Conservation (phyloP, 441 rosid species). For the Flueggea neowawraea region DNA sequence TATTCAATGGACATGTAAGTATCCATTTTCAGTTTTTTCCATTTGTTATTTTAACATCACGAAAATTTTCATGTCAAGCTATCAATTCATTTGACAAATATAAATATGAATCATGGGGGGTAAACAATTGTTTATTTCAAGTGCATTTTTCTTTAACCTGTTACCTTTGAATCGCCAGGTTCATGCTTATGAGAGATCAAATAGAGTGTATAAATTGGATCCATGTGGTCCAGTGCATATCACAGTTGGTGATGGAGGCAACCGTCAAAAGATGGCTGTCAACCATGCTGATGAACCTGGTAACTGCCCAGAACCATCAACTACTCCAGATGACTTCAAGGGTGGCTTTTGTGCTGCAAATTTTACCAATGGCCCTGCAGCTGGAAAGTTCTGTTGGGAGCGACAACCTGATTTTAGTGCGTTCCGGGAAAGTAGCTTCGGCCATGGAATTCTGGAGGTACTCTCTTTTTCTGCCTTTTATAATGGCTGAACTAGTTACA, state of each 20-base stretch:
- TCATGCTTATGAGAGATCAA: constrained; percentile 60
- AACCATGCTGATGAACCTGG: constrained; percentile 54
- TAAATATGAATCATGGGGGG: too few species aligned
- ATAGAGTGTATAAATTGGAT: constrained; percentile 49
- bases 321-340: constrained; percentile 34
- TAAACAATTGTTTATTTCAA: too few species aligned
- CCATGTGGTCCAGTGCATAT: constrained; percentile 53
- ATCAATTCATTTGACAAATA: too few species aligned
- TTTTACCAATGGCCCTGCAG: constrained; percentile 53
- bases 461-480: constrained; percentile 2
- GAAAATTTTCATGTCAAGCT: neutral
- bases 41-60: neutral
- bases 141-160: neutral
- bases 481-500: neutral
- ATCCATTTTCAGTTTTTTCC: neutral
- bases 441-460: constrained; percentile 65
- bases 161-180: constrained; percentile 30
- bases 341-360: constrained; percentile 51
- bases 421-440: constrained; percentile 59
- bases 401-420: constrained; percentile 56
- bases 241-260: constrained; percentile 59
- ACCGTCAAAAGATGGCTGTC: constrained; percentile 52
- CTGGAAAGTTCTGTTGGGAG: constrained; percentile 58
- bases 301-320: constrained; percentile 44
- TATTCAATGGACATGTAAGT: constrained; percentile 65